phyloP scores from a whole-genome alignment of 257 asterid species.

The Misopates orontium region DNA sequence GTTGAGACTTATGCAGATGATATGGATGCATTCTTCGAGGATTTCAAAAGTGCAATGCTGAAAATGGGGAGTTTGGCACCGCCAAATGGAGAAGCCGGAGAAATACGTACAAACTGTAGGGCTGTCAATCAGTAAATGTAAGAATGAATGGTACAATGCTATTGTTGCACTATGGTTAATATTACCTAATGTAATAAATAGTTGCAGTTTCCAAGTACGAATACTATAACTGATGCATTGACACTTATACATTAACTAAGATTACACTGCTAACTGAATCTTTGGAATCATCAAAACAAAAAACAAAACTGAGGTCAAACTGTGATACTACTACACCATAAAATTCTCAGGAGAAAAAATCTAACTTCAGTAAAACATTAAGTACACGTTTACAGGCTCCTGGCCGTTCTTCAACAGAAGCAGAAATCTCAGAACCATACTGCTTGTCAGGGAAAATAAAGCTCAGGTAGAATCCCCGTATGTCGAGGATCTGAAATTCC shows the following conservation, averaged over 20 bases:
- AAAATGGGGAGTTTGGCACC: constrained; percentile 67
- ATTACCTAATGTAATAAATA: background rate
- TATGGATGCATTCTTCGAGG: constrained; percentile 39
- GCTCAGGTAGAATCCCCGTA: background rate
- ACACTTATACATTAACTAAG: background rate
- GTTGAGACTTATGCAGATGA: constrained; percentile 49
- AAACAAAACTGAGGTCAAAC: constrained; percentile 1
- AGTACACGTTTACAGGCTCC: background rate
- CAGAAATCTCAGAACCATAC: background rate
- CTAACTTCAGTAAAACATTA: background rate
- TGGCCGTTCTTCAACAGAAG: background rate
- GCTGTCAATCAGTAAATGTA: constrained; percentile 31
- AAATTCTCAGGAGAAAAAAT: background rate
- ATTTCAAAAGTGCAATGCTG: constrained; percentile 61
- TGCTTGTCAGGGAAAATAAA: background rate
- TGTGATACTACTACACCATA: constrained; percentile 18
- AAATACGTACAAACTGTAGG: constrained; percentile 68
- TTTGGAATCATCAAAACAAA: constrained; percentile 4
- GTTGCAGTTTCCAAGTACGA: background rate
- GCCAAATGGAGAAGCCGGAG: constrained; percentile 42
- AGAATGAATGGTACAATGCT: background rate
- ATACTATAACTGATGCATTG: background rate
- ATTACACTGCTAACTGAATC: constrained; percentile 10
- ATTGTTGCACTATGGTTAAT: no score
- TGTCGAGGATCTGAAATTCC: background rate